Conservation (phyloP, 768 basidiomycete species). For the Lactarius vividus region DNA sequence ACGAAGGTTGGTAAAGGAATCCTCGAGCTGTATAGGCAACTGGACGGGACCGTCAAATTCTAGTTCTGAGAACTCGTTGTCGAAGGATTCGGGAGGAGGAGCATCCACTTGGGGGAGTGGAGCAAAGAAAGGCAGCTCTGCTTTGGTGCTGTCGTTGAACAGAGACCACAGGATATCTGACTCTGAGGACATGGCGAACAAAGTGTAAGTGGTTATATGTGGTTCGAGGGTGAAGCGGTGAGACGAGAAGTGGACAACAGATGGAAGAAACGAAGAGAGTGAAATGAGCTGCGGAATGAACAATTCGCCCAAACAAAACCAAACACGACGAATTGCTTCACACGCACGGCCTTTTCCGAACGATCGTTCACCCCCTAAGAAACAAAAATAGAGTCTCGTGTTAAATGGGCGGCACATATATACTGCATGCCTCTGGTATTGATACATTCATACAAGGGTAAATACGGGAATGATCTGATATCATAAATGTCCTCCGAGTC, state of each 20-base stretch:
- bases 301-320: slow-evolving; percentile 9
- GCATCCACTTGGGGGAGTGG: slow-evolving; percentile 59
- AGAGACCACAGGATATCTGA: slow-evolving; percentile 12
- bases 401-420: background rate
- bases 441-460: slow-evolving; percentile 22
- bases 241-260: slow-evolving; percentile 1
- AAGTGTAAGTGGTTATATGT: slow-evolving; percentile 1
- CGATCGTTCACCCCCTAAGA: background rate
- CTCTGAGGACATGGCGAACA: slow-evolving; percentile 5
- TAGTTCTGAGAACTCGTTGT: slow-evolving; percentile 72
- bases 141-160: slow-evolving; percentile 8
- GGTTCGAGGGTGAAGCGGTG: background rate
- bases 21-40: slow-evolving; percentile 51
- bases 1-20: slow-evolving; percentile 62
- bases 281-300: slow-evolving; percentile 23
- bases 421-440: slow-evolving; percentile 6
- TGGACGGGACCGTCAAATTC: slow-evolving; percentile 55
- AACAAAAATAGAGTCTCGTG: background rate
- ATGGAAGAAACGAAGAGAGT: slow-evolving; percentile 13
- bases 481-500: slow-evolving; percentile 17
- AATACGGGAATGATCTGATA: slow-evolving; percentile 17
- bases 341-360: slow-evolving; percentile 3
- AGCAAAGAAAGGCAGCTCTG: slow-evolving; percentile 21
- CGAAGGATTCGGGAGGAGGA: slow-evolving; percentile 80
- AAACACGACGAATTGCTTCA: background rate